A percentile compares a stretch with the other conserved stretches of the same genome.
Evolutionary conservation across 2,329 filamentous ascomycete species (phyloP).

Genomic region (Fusarium zealandicum): DNA sequence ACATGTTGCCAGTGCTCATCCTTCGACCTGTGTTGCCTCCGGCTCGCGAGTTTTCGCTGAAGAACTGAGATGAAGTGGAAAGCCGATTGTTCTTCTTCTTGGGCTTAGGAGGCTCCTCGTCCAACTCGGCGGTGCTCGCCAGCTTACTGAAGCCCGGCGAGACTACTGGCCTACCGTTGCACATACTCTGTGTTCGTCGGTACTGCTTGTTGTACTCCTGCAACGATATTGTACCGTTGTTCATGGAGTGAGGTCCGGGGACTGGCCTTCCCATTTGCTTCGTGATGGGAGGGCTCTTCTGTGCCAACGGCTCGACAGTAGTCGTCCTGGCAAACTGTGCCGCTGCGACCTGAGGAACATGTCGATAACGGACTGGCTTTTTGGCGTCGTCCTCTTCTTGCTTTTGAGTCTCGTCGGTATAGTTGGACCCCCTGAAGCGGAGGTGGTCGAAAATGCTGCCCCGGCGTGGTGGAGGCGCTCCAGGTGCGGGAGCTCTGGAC

Average conservation of each 20-base stretch:
- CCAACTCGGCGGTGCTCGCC: slow-evolving; percentile 47
- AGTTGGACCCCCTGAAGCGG: slow-evolving; percentile 39
- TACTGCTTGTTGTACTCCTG: slow-evolving; percentile 48
- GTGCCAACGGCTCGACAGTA: slow-evolving; percentile 49
- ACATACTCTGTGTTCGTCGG: slow-evolving; percentile 48
- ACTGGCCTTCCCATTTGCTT: slow-evolving; percentile 49
- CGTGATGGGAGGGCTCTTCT: slow-evolving; percentile 45
- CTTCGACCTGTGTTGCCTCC: slow-evolving; percentile 39
- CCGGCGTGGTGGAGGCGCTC: slow-evolving; percentile 23
- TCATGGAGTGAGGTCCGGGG: slow-evolving; percentile 26
- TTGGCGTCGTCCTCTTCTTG: slow-evolving; percentile 25
- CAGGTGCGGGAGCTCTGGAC: slow-evolving; percentile 1
- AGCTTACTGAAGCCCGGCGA: slow-evolving; percentile 44
- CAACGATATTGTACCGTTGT: slow-evolving; percentile 42
- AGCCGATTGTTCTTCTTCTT: slow-evolving; percentile 38
- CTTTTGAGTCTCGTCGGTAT: slow-evolving; percentile 29
- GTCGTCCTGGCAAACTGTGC: slow-evolving; percentile 63
- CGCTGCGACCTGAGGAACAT: slow-evolving; percentile 63
- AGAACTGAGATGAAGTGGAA: slow-evolving; percentile 44
- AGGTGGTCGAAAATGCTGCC: slow-evolving; percentile 36
- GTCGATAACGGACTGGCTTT: slow-evolving; percentile 49
- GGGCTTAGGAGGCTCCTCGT: slow-evolving; percentile 32
- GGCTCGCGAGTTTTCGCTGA: slow-evolving; percentile 10
- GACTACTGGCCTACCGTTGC: slow-evolving; percentile 38
- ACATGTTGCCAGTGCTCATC: slow-evolving; percentile 50